Conservation (phyloP, 768 basidiomycete genomes). For the Collybia sordida region DNA sequence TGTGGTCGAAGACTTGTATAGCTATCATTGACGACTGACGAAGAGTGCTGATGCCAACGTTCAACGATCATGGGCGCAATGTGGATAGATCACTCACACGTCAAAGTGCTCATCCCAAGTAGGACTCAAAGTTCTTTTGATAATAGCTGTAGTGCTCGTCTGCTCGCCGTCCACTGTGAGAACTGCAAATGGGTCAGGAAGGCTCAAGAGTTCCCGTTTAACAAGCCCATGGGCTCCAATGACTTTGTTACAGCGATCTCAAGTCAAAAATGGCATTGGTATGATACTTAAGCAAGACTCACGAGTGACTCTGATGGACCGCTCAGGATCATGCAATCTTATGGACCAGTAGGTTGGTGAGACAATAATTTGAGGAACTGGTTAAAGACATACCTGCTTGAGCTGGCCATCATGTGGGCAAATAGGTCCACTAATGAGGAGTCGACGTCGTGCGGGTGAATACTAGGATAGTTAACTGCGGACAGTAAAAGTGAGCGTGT, state of each 20-base stretch:
- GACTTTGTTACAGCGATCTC: constrained; percentile 41
- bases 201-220: constrained; percentile 76
- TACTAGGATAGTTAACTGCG: neutral
- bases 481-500: constrained; percentile 1
- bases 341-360: constrained; percentile 12
- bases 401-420: constrained; percentile 15
- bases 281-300: constrained; percentile 18
- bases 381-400: constrained; percentile 29
- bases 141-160: constrained; percentile 72
- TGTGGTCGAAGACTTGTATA: constrained; percentile 90
- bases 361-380: constrained; percentile 3
- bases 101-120: constrained; percentile 88
- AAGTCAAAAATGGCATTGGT: neutral
- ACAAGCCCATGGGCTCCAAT: constrained; percentile 72
- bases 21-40: constrained; percentile 72
- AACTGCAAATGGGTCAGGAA: constrained; percentile 89
- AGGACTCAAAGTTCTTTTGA: constrained; percentile 67
- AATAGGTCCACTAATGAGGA: neutral
- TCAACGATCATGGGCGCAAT: constrained; percentile 9
- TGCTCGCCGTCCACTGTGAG: constrained; percentile 86
- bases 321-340: constrained; percentile 49
- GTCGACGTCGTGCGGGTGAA: neutral
- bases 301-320: constrained; percentile 51
- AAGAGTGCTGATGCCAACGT: constrained; percentile 50
- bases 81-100: constrained; percentile 50